A percentile compares a stretch with the other conserved stretches of the same genome.
These are phyloP conservation scores for Mycosphaerella sp. DNA, from an alignment of 2,329 filamentous ascomycete species.

Conservation along the genomic window DNA sequence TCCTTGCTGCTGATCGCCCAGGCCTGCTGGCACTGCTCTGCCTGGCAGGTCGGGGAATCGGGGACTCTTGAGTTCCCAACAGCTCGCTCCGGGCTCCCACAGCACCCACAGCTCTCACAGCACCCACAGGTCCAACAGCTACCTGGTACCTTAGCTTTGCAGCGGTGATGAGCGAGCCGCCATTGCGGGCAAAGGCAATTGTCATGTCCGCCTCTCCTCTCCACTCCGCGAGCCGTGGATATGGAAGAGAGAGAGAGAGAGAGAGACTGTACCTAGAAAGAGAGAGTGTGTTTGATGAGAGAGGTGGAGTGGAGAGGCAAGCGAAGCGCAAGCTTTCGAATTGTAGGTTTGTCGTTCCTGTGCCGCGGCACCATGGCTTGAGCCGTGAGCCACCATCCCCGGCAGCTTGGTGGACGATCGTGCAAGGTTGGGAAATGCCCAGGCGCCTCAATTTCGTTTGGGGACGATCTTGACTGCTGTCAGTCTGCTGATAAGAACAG, in stretches of 20 bases:
- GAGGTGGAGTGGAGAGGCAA: background rate
- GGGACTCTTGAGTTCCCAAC: constrained; percentile 10
- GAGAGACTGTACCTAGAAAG: no score
- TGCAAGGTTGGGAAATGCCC: constrained; percentile 14
- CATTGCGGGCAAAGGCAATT: constrained; percentile 1
- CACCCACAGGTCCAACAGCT: no score
- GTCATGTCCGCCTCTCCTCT: constrained; percentile 9
- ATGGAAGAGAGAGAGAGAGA: no score
- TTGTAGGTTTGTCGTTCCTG: constrained; percentile 18
- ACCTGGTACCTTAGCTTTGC: background rate
- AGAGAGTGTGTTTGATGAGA: background rate
- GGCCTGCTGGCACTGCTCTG: background rate
- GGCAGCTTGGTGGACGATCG: constrained; percentile 18
- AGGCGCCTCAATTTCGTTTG: constrained; percentile 20
- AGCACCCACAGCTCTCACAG: no score
- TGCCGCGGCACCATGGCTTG: constrained; percentile 15
- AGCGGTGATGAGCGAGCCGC: background rate
- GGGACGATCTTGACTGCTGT: constrained; percentile 10
- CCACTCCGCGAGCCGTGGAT: no score
- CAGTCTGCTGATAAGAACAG: constrained; percentile 4
- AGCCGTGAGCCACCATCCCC: constrained; percentile 16
- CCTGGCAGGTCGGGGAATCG: background rate
- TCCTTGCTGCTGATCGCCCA: constrained; percentile 14
- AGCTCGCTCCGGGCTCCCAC: no score
- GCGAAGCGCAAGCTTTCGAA: constrained; percentile 6